These are phyloP conservation scores for Tetracladium maxilliforme DNA, from an alignment of 2,329 filamentous ascomycete genomes.

Conservation along the genomic window DNA sequence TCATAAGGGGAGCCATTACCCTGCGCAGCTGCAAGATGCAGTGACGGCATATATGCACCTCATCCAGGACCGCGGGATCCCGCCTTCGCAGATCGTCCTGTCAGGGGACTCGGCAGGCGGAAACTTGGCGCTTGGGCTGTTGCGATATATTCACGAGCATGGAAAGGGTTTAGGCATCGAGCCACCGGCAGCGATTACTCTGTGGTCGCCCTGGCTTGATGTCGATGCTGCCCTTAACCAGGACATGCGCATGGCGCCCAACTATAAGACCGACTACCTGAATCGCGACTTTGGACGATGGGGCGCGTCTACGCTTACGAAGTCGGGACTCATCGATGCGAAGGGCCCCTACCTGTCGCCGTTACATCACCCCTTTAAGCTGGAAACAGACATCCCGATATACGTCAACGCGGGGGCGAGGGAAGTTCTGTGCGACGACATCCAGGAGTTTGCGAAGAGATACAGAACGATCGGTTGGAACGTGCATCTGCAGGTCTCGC, in stretches of 20 bases:
- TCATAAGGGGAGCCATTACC: no score
- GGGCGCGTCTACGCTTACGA: no score
- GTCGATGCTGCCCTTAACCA: no score
- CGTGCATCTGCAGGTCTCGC: conserved; percentile 6
- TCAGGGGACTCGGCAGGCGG: conserved; percentile 30
- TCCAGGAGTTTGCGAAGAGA: conserved; percentile 5
- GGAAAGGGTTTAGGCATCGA: conserved; percentile 8
- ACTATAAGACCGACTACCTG: no score
- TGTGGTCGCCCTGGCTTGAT: no score
- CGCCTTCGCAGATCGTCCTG: conserved; percentile 22
- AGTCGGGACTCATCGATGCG: no score
- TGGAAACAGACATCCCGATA: conserved; percentile 6
- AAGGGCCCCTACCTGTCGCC: no score
- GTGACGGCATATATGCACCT: no score
- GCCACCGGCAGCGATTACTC: conserved; percentile 8
- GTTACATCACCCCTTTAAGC: conserved; percentile 8
- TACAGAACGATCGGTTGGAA: conserved; percentile 7
- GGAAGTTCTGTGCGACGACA: conserved; percentile 10
- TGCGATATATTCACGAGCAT: conserved; percentile 15
- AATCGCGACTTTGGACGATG: no score
- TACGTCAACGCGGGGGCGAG: conserved; percentile 10
- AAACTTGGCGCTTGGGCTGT: conserved; percentile 14
- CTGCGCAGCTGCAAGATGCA: no score
- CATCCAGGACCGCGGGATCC: conserved; percentile 9
- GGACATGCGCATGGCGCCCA: no score